Evolutionary conservation across 345 rosid genomes (phyloP), one percentile per base, ranked within the genome.

Genomic region (Mallotus nudiflorus): DNA sequence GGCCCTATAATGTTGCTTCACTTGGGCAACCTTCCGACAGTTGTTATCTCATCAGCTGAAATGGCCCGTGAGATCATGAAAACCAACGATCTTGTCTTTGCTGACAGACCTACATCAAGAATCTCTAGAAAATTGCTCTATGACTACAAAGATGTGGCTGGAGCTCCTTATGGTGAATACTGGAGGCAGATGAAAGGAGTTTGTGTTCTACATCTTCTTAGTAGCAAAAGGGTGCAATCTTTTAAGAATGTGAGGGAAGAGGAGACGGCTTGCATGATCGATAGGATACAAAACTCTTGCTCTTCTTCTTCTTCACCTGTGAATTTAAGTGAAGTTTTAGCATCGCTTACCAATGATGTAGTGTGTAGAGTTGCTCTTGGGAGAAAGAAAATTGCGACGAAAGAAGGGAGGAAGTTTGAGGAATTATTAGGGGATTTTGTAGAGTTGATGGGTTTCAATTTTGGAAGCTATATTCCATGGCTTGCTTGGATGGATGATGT

Each of bases 161-260:
- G 31, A 4, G 84, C 91, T 6, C 85, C 89, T 2, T 86, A 89
- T 27, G 89, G 91, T 14, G 90, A 91, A 64, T 87, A 89, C 49
- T 89, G 95, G 97, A 82, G 93, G 63, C 87, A 86, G 60, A 72
- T 88, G 73, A 89, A 80, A 75, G 82, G 87, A 56, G 46, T 85
- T 6, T 75, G 84, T 49, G 80, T 83, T 16, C 49, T 81, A 5
- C 84, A 83, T 54, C 83, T 91, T 45, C 75, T 89, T 3, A 89
- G 81, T 79, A 77, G 49, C 71, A 85, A 71, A 72, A 86, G 79
- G 72, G 90, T 87, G 5, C 76, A 76, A 0, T 71, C 87, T 2
- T 86, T 84, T 53, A 70, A 65, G 10, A 44, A 50, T 0, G 74
- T 87, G 4, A 77, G 84, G 65, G 81, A 81, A 78, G 87, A 89